Percentiles rank a stretch among this genome's conserved stretches.
phyloP scores from a whole-genome alignment of 768 basidiomycete species.

The Tulasnella sp. region DNA sequence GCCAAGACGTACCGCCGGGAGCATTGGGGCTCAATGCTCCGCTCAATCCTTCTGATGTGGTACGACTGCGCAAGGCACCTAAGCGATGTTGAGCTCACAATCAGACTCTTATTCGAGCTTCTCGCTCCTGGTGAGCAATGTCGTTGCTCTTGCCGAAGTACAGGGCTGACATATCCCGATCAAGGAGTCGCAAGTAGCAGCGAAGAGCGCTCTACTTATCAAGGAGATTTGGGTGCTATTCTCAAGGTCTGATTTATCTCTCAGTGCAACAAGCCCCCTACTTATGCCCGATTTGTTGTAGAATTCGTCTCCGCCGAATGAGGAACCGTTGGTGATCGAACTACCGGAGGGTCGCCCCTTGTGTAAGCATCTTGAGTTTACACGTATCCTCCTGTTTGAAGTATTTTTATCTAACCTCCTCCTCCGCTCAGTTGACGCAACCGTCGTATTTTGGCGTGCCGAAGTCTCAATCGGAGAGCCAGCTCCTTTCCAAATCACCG shows the following conservation, averaged over 20 bases:
- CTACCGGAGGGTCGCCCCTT: slow-evolving; percentile 65
- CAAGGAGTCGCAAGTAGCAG: slow-evolving; percentile 4
- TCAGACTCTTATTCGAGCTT: slow-evolving; percentile 81
- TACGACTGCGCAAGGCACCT: slow-evolving; percentile 80
- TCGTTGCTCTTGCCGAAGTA: not conserved
- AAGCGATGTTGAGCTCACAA: slow-evolving; percentile 74
- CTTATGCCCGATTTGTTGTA: slow-evolving; percentile 42
- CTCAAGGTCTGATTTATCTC: slow-evolving; percentile 57
- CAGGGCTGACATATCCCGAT: not conserved
- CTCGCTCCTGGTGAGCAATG: slow-evolving; percentile 66
- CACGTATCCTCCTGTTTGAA: slow-evolving; percentile 4
- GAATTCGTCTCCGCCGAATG: slow-evolving; percentile 66
- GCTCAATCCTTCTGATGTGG: slow-evolving; percentile 76
- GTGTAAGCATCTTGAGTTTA: slow-evolving; percentile 49
- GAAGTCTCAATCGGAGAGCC: slow-evolving; percentile 63
- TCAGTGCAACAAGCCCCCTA: not conserved
- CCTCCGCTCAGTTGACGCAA: slow-evolving; percentile 52
- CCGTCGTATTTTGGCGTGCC: slow-evolving; percentile 69
- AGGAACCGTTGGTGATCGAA: slow-evolving; percentile 64
- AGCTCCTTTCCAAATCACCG: slow-evolving; percentile 73
- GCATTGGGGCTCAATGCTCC: slow-evolving; percentile 74
- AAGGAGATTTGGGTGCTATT: slow-evolving; percentile 74
- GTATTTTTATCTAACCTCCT: slow-evolving; percentile 30
- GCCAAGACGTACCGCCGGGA: slow-evolving; percentile 86
- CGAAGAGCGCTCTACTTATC: slow-evolving; percentile 46